Base-by-base conservation (phyloP, 495 filamentous ascomycete genomes). In the Neohortaea acidophila region DNA sequence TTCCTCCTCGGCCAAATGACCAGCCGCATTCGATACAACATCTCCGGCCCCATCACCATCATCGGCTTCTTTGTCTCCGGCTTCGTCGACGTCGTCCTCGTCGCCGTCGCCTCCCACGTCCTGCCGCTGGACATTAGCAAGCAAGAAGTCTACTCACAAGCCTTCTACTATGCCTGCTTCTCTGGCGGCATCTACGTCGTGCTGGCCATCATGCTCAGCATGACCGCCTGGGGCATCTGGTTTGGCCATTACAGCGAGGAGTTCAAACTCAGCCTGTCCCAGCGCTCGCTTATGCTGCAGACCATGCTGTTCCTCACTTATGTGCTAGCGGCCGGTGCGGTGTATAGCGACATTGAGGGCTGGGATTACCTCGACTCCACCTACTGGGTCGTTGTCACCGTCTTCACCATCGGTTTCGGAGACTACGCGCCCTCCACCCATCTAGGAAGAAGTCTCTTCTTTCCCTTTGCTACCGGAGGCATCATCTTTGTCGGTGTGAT, bases 211-310 rank as follows among this genome's bases (percentile, higher is more conserved):
- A 58, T 91, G 34, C 73, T 89, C 64, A 49, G 69, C 0, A 46
- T 77, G 2, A 91, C 82, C 0, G 70, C 76, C 11, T 63, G 63
- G 43, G 79, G 80, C 4, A 76, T 80, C 4, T 64, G 61, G 22
- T 51, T 42, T 2, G 72, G 69, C 2, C 75, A 79, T 43, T 84
- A 81, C 42, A 59, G 56, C 3, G 73, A 67, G 27, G 71, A 82
- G 37, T 85, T 83, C 54, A 69, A 74, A 33, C 64, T 84, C 18
- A 84, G 75, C 4, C 66, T 67, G 27, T 73, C 70, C 41, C 81
- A 89, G 56, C 67, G 84, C 18, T 86, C 80, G 0, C 58, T 93
- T 21, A 91, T 91, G 80, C 58, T 89, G 19, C 84, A 91, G 48
- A 91, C 81, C 2, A 86, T 87, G 47, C 58, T 68, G 15, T 77